phyloP scores from a whole-genome alignment of 371 early-diverging fungal genomes.

The Mortierella sp. region DNA sequence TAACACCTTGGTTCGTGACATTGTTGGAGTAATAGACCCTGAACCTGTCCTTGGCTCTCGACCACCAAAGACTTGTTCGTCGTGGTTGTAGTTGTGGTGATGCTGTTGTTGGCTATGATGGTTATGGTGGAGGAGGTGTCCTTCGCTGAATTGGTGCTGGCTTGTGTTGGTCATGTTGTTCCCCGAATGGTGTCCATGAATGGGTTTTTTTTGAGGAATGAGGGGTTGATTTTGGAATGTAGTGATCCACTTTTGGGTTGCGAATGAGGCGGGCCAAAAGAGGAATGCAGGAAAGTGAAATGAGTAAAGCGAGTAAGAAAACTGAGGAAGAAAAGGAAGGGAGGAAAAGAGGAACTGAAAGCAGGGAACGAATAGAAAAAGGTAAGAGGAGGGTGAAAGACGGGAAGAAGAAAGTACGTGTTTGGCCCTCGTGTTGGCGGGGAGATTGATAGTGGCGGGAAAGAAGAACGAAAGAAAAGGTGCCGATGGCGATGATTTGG shows the following conservation, averaged over 20 bases:
- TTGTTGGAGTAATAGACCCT: slow-evolving; percentile 12
- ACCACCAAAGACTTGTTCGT: background rate
- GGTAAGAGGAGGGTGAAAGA: background rate
- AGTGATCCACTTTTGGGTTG: background rate
- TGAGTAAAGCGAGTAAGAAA: slow-evolving; percentile 3
- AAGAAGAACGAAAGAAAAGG: background rate
- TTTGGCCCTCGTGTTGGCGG: background rate
- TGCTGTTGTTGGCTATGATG: background rate
- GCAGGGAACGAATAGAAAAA: background rate
- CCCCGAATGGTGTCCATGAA: background rate
- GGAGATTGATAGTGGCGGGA: background rate
- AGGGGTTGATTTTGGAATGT: background rate
- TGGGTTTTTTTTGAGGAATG: background rate
- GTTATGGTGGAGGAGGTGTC: background rate
- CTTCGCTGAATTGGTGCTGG: background rate
- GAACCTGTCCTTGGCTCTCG: background rate
- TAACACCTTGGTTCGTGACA: slow-evolving; percentile 29
- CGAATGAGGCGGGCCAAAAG: background rate
- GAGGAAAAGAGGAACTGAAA: background rate
- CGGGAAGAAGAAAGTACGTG: background rate
- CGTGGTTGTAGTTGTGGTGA: background rate
- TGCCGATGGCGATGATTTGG: background rate
- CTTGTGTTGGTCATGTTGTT: background rate
- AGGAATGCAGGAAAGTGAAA: background rate
- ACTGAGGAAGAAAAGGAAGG: background rate